Conservation (phyloP, 2,329 filamentous ascomycete species). For the Pseudopithomyces maydicus region DNA sequence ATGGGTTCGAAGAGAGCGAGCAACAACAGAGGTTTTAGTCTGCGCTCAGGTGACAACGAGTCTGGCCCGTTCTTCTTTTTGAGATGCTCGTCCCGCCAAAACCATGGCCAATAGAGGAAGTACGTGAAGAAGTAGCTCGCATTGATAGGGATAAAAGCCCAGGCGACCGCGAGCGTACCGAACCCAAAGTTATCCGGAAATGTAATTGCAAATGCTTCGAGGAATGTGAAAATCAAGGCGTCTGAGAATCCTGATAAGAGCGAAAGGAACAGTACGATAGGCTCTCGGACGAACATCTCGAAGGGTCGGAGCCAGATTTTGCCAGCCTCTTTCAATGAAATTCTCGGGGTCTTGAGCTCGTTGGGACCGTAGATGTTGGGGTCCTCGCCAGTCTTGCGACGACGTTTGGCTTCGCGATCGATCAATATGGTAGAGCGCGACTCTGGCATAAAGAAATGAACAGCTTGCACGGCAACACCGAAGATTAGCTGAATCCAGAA, state of each 20-base stretch:
- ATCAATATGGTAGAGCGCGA: slow-evolving; percentile 76
- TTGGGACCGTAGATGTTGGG: slow-evolving; percentile 72
- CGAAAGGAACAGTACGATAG: slow-evolving; percentile 73
- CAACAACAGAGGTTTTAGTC: slow-evolving; percentile 68
- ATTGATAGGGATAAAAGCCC: slow-evolving; percentile 58
- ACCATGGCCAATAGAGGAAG: slow-evolving; percentile 61
- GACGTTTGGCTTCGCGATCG: slow-evolving; percentile 75
- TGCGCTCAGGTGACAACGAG: slow-evolving; percentile 62
- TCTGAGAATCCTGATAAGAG: slow-evolving; percentile 76
- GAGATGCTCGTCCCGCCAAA: slow-evolving; percentile 47
- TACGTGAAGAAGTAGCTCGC: slow-evolving; percentile 69
- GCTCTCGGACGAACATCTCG: slow-evolving; percentile 74
- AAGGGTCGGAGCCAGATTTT: slow-evolving; percentile 58
- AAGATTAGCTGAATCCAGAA: slow-evolving; percentile 87
- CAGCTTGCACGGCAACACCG: slow-evolving; percentile 67
- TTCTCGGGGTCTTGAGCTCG: slow-evolving; percentile 57
- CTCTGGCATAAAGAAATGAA: slow-evolving; percentile 73
- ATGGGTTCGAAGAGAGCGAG: slow-evolving; percentile 64
- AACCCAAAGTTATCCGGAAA: slow-evolving; percentile 69
- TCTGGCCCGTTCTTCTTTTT: slow-evolving; percentile 44
- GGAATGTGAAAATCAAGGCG: slow-evolving; percentile 77
- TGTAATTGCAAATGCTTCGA: slow-evolving; percentile 71
- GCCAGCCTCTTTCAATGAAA: slow-evolving; percentile 41
- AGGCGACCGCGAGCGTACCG: slow-evolving; percentile 59
- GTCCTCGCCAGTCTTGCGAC: slow-evolving; percentile 64